Evolutionary conservation across 768 basidiomycete species (phyloP), one percentile per base, ranked within the genome.

Genomic region (Trametopsis cervina): DNA sequence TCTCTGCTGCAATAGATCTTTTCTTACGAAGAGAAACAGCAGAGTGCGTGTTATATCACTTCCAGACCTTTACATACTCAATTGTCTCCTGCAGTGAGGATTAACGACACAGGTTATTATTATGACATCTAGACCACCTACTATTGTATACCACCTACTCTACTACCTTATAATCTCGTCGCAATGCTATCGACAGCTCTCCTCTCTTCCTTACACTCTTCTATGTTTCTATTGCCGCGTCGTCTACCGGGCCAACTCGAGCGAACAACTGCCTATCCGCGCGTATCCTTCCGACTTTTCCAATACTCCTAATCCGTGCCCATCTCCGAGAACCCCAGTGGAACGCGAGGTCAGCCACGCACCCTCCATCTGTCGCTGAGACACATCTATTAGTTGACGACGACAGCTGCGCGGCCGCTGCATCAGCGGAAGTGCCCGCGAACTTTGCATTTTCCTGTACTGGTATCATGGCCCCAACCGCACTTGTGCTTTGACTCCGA

Each of bases 1-100:
- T 98, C 69, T 95, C 93, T 11, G 81, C 82, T 0, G 91, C 76
- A 10, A 94, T 98, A 54, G 95, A 98, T 64, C 59, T 82, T 56
- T 95, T 89, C 65, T 64, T 92, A 51, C 76, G 85, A 65, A 72
- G 85, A 63, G 86, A 90, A 63, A 70, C 86, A n/a, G 63, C 83
- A 60, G 89, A 90, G 89, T 85, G 58, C 63, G 83, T 66, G 0
- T 33, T 33, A 33, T 33, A 33, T 33, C n/a, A n/a, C n/a, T 7
- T 33, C 15, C 29, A 33, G 15, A 33, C 9, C 15, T 33, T 7
- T 7, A 42, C 9, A 42, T 20, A 33, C 23, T 25, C n/a, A 12
- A 11, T 12, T 13, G 15, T 18, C 22, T 4, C 4, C 5, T 17
- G 20, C 41, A 61, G 60, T 13, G 60, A 61, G 23, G 60, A 61